phyloP scores from a whole-genome alignment of 2,329 filamentous ascomycete genomes.

The Neonectria punicea region DNA sequence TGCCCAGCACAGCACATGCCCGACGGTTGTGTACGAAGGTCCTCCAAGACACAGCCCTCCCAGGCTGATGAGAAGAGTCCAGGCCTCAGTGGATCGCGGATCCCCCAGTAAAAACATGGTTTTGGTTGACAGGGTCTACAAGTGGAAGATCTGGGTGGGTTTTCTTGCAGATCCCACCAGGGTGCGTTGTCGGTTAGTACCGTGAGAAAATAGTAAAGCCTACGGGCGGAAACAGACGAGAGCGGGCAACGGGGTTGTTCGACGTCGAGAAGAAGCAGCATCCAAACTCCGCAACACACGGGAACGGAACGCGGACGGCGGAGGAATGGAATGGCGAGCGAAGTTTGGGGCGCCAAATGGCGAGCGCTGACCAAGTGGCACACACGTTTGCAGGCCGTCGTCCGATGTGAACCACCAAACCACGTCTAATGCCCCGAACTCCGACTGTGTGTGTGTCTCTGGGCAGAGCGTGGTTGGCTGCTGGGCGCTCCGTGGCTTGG shows the following conservation, averaged over 20 bases:
- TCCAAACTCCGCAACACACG: slow-evolving; percentile 19
- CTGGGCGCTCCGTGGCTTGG: neutral
- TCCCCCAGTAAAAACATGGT: slow-evolving; percentile 17
- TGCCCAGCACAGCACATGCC: neutral
- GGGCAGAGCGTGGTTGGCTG: neutral
- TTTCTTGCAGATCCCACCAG: slow-evolving; percentile 14
- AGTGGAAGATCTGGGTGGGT: slow-evolving; percentile 19
- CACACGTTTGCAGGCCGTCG: neutral
- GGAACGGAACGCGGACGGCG: slow-evolving; percentile 6
- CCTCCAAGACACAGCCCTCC: slow-evolving; percentile 7
- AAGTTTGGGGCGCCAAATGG: neutral
- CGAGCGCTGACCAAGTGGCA: neutral
- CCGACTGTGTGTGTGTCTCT: neutral
- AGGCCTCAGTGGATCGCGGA: slow-evolving; percentile 13
- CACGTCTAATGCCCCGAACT: neutral
- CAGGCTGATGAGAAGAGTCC: slow-evolving; percentile 17
- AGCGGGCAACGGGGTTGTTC: neutral
- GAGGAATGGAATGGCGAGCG: slow-evolving; percentile 4
- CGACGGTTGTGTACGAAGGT: neutral
- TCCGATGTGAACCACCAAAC: neutral
- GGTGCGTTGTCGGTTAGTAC: slow-evolving; percentile 11
- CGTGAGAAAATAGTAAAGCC: neutral
- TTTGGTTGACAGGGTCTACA: slow-evolving; percentile 12
- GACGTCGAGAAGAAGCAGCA: neutral
- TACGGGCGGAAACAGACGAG: neutral